A percentile compares a stretch with the other conserved stretches of the same genome.
Evolutionary conservation across 176 grass and related monocot genomes (phyloP).

Genomic region (Ensete glaucum): DNA sequence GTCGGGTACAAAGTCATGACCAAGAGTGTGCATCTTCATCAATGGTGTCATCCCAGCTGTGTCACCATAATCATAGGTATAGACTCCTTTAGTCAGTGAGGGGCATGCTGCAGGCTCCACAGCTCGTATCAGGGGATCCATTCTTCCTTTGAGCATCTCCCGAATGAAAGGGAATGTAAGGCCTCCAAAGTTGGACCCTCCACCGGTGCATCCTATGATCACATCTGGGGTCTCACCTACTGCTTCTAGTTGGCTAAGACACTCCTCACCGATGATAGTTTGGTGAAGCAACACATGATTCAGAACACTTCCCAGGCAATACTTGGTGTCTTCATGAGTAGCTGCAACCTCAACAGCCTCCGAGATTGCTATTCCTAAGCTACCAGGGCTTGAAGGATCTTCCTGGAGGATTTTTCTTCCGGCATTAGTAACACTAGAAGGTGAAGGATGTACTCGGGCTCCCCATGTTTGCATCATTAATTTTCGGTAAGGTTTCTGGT

Average conservation of each 20-base stretch:
- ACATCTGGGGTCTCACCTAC: conserved; percentile 53
- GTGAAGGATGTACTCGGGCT: conserved; percentile 77
- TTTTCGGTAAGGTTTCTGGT: conserved; percentile 87
- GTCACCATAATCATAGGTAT: conserved; percentile 77
- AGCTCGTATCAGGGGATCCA: conserved; percentile 61
- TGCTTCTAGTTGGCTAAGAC: conserved; percentile 67
- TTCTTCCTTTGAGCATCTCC: conserved; percentile 64
- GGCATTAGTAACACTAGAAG: conserved; percentile 47
- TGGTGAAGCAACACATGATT: conserved; percentile 94
- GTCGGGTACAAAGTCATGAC: conserved; percentile 77
- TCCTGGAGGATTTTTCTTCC: conserved; percentile 46
- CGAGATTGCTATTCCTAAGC: conserved; percentile 90
- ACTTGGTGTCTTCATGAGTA: conserved; percentile 55
- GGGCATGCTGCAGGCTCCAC: conserved; percentile 86
- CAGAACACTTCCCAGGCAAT: conserved; percentile 91
- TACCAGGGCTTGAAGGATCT: conserved; percentile 63
- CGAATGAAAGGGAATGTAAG: conserved; percentile 76
- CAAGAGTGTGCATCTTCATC: conserved; percentile 99
- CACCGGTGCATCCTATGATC: conserved; percentile 83
- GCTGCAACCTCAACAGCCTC: conserved; percentile 90
- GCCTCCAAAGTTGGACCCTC: conserved; percentile 84
- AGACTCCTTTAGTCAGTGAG: conserved; percentile 79
- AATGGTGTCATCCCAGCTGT: conserved; percentile 73
- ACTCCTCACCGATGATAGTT: conserved; percentile 89
- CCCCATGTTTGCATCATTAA: conserved; percentile 99